Evolutionary conservation across 108 stramenopile genomes (phyloP).

Genomic region (Nitzschia palea): DNA sequence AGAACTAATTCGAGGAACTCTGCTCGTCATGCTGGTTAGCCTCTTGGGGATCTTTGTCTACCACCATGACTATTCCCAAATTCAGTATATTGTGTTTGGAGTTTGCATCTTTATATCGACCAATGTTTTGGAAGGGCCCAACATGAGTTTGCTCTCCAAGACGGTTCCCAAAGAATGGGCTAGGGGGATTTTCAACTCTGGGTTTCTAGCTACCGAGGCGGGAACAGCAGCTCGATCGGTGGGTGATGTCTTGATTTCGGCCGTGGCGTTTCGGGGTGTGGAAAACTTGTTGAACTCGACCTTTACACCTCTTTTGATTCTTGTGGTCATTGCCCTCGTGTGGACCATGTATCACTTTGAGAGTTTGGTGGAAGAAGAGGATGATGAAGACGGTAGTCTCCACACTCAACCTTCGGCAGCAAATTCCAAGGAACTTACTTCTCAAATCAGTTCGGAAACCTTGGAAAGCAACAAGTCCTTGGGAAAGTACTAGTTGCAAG

Average conservation of each 20-base stretch:
- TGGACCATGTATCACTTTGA: constrained; percentile 3
- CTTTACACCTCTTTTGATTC: constrained; percentile 26
- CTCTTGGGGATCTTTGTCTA: constrained; percentile 43
- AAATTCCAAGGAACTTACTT: no score
- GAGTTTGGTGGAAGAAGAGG: constrained; percentile 12
- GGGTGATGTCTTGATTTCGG: constrained; percentile 59
- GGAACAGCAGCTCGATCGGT: constrained; percentile 84
- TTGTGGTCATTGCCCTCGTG: constrained; percentile 10
- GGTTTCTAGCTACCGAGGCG: constrained; percentile 89
- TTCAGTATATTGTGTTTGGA: constrained; percentile 51
- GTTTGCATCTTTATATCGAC: constrained; percentile 57
- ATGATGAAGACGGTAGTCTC: constrained; percentile 20
- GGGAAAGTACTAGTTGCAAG: no score
- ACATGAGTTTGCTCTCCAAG: constrained; percentile 87
- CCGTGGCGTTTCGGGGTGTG: constrained; percentile 37
- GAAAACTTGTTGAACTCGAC: constrained; percentile 43
- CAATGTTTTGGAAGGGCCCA: constrained; percentile 65
- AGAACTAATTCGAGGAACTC: constrained; percentile 45
- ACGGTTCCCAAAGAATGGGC: constrained; percentile 77
- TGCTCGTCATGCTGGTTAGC: constrained; percentile 49
- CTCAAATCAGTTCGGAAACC: no score
- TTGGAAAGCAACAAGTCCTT: no score
- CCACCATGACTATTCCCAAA: constrained; percentile 37
- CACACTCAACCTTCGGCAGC: no score
- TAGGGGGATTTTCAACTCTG: constrained; percentile 85